Evolutionary conservation across 805 yeast species (phyloP).

Genomic region (Kregervanrija delftensis): DNA sequence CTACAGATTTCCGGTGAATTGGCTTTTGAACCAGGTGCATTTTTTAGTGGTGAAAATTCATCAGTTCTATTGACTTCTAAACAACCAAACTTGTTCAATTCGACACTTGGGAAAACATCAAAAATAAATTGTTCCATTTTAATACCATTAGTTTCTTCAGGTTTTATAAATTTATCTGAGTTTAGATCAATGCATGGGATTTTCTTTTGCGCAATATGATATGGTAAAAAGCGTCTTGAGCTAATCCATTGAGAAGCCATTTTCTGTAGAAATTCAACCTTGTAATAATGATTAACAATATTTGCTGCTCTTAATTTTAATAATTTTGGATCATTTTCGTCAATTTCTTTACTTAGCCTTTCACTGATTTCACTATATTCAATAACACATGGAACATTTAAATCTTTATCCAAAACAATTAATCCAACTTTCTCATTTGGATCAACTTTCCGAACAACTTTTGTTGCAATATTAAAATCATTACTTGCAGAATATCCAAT

Average conservation of each 20-base stretch:
- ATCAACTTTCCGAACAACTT: slow-evolving; percentile 88
- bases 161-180: slow-evolving; percentile 45
- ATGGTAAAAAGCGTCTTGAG: slow-evolving; percentile 67
- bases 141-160: slow-evolving; percentile 81
- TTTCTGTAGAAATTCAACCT: slow-evolving; percentile 59
- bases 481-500: slow-evolving; percentile 76
- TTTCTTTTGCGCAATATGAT: slow-evolving; percentile 90
- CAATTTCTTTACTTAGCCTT: slow-evolving; percentile 57
- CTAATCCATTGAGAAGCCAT: slow-evolving; percentile 66
- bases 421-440: slow-evolving; percentile 88
- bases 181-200: slow-evolving; percentile 45
- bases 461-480: slow-evolving; percentile 73
- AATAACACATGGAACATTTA: slow-evolving; percentile 74
- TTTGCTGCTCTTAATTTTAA: slow-evolving; percentile 81
- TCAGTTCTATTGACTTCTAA: slow-evolving; percentile 79
- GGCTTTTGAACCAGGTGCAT: slow-evolving; percentile 73
- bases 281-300: slow-evolving; percentile 94
- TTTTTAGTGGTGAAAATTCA: slow-evolving; percentile 93
- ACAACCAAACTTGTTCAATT: slow-evolving; percentile 71
- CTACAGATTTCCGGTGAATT: slow-evolving; percentile 86
- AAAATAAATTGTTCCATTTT: slow-evolving; percentile 95
- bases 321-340: slow-evolving; percentile 55
- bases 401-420: slow-evolving; percentile 60
- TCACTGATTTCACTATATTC: slow-evolving; percentile 87
- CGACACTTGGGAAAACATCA: slow-evolving; percentile 84